phyloP scores from a whole-genome alignment of 305 asterid genomes.

The Plantago coronopus region DNA sequence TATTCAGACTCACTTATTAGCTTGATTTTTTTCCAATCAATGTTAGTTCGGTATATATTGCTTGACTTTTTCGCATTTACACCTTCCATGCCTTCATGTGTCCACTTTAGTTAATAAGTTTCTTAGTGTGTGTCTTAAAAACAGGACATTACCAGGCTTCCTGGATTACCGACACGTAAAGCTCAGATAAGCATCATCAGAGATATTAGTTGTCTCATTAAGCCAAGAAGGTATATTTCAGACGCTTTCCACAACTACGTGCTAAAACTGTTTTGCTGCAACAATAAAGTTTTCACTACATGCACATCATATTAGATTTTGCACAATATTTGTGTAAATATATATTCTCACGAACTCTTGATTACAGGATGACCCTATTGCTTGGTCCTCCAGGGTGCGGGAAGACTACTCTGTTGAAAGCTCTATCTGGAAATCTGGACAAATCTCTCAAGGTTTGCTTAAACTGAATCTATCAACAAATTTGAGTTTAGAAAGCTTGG shows the following conservation, averaged over 20 bases:
- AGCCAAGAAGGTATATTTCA: slow-evolving; percentile 50
- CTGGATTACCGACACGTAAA: slow-evolving; percentile 35
- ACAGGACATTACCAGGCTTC: slow-evolving; percentile 38
- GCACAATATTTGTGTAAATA: too few species aligned
- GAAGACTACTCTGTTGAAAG: slow-evolving; percentile 34
- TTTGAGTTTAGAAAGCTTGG: too few species aligned
- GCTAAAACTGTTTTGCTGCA: neutral
- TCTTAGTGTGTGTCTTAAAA: too few species aligned
- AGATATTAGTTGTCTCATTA: slow-evolving; percentile 43
- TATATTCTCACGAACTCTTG: neutral
- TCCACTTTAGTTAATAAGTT: too few species aligned
- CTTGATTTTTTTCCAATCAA: too few species aligned
- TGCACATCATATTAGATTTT: neutral
- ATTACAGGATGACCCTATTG: slow-evolving; percentile 32
- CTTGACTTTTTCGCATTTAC: too few species aligned
- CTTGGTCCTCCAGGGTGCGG: slow-evolving; percentile 45
- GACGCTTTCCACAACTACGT: neutral
- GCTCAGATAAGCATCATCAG: slow-evolving; percentile 43
- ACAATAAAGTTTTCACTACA: neutral
- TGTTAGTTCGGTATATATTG: too few species aligned
- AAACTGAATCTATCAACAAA: too few species aligned
- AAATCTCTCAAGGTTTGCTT: slow-evolving; percentile 34
- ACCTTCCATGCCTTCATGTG: too few species aligned
- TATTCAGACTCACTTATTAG: too few species aligned
- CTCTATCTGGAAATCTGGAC: slow-evolving; percentile 34